A percentile compares a stretch with the other conserved stretches of the same genome.
Evolutionary conservation across 2,329 filamentous ascomycete genomes (phyloP).

Genomic region (Sporothrix inflata): DNA sequence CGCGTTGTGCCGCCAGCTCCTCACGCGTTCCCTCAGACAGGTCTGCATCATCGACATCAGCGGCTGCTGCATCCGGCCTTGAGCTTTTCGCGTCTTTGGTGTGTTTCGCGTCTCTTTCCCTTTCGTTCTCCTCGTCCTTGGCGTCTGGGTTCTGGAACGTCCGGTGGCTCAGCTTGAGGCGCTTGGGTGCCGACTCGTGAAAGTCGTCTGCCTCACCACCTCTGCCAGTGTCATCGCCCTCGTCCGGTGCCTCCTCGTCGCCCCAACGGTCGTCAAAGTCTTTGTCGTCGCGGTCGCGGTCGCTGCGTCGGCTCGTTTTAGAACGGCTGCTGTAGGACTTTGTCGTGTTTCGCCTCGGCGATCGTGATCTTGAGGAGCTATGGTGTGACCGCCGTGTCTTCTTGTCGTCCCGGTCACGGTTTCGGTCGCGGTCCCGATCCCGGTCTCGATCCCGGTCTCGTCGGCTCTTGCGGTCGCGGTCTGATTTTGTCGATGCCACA

Average conservation of each 20-base stretch:
- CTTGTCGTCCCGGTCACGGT: neutral
- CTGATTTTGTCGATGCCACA: slow-evolving; percentile 24
- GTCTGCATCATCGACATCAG: slow-evolving; percentile 47
- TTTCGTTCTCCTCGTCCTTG: slow-evolving; percentile 35
- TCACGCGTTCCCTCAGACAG: slow-evolving; percentile 63
- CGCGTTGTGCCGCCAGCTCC: slow-evolving; percentile 63
- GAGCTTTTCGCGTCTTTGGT: too few relatives aligned
- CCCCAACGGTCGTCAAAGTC: slow-evolving; percentile 75
- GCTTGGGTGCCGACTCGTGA: slow-evolving; percentile 70
- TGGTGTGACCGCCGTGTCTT: slow-evolving; percentile 31
- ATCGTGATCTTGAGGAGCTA: slow-evolving; percentile 39
- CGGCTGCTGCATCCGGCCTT: slow-evolving; percentile 28
- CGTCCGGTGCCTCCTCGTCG: slow-evolving; percentile 65
- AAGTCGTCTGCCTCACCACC: slow-evolving; percentile 60
- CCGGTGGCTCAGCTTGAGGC: slow-evolving; percentile 63
- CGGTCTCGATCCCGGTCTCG: slow-evolving; percentile 41
- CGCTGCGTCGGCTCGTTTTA: slow-evolving; percentile 46
- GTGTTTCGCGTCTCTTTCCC: slow-evolving; percentile 3
- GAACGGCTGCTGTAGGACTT: slow-evolving; percentile 45
- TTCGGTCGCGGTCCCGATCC: slow-evolving; percentile 44
- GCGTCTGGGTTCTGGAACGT: slow-evolving; percentile 46
- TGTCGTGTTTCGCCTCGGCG: slow-evolving; percentile 33
- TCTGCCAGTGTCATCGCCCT: slow-evolving; percentile 34
- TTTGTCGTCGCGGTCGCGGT: slow-evolving; percentile 49
- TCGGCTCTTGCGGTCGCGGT: slow-evolving; percentile 49